Evolutionary conservation across 371 early-diverging fungal species (phyloP), one percentile per base, ranked within the genome.

Genomic region (Rhizopus sp.): DNA sequence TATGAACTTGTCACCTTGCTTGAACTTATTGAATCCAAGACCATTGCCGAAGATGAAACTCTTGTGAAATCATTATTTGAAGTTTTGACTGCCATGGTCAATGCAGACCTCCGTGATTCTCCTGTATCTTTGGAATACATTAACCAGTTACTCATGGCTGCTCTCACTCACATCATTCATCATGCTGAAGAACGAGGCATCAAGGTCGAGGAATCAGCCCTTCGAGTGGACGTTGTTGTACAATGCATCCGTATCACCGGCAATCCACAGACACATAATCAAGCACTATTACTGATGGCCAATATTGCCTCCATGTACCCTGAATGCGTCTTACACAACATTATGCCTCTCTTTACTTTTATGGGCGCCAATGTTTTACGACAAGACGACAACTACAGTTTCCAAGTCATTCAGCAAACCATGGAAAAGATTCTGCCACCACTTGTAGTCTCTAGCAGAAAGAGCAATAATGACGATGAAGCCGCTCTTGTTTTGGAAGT

Each of bases 271-370:
- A 94, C 95, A 2, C 95, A 95, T 74, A 93, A 92, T 74, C 88
- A 91, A 58, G 85, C 93, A 8, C 81, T 98, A 41, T 72, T 94
- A 39, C 75, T 98, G 50, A 84, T 98, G 85, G 91, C 96, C 0
- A 88, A 93, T 13, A 86, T 96, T 46, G 95, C 94, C 0, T 76
- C 84, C 9, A 70, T 89, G 56, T 88, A 85, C 63, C 93, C 96
- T 2, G 90, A 94, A 47, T 80, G 78, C 50, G 96, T 98, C 8
- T 76, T 98, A 47, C 84, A 91, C 64, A 91, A 94, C 70, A 90
- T 95, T 52, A 95, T 98, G 92, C 93, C 95, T 16, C 87, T 97
- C 32, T 97, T 98, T 66, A 98, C 96, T 7, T 97, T 97, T 66
- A 95, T 98, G 97, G 96, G 97, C n/a, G 93, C 93, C 48, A 95